These are phyloP conservation scores for Aspergillaceae sp. DNA, from an alignment of 2,329 filamentous ascomycete species.

Conservation along the genomic window DNA sequence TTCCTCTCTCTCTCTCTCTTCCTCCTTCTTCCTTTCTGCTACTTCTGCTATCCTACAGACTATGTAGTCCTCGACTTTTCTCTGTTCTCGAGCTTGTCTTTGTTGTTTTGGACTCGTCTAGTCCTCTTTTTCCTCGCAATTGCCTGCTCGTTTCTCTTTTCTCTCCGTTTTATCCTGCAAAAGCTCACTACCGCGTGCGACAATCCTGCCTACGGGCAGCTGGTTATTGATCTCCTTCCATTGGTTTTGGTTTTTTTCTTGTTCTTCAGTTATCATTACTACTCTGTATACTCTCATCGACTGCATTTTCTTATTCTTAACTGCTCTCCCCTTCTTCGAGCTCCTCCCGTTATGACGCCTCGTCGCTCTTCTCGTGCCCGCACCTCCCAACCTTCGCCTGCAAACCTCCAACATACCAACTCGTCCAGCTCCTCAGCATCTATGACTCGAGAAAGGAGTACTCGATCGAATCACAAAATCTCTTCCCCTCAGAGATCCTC, in stretches of 20 bases:
- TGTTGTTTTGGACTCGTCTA: constrained; percentile 14
- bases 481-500: constrained; percentile 67
- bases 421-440: constrained; percentile 63
- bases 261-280: background rate
- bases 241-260: constrained; percentile 4
- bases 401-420: constrained; percentile 67
- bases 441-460: constrained; percentile 66
- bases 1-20: constrained; percentile 24
- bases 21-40: constrained; percentile 15
- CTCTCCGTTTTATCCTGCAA: constrained; percentile 12
- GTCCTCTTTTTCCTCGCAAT: constrained; percentile 7
- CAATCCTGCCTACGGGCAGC: constrained; percentile 14
- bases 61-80: constrained; percentile 31
- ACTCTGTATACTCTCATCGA: background rate
- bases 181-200: constrained; percentile 16
- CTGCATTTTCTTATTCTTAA: constrained; percentile 8
- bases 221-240: constrained; percentile 1
- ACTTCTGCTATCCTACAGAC: constrained; percentile 27
- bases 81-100: constrained; percentile 24
- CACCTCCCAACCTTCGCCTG: constrained; percentile 59
- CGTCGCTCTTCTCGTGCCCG: constrained; percentile 89
- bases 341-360: constrained; percentile 49
- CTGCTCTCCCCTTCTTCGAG: constrained; percentile 1
- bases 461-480: constrained; percentile 63
- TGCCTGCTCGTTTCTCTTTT: constrained; percentile 7